Evolutionary conservation across 441 rosid genomes (phyloP).

Genomic region (Gossypium davidsonii): DNA sequence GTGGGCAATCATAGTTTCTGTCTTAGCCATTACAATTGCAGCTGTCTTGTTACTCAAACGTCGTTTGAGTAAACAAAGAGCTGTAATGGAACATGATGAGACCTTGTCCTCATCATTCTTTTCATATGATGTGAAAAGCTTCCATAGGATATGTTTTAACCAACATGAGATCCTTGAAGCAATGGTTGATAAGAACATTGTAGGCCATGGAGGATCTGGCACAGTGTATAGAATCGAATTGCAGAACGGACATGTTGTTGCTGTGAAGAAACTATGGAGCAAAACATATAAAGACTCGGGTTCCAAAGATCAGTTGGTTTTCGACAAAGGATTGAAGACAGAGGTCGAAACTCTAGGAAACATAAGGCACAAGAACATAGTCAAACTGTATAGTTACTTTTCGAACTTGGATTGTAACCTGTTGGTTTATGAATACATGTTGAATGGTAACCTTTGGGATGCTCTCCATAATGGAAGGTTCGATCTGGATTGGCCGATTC

Average conservation of each 20-base stretch:
- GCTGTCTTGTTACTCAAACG: constrained; percentile 56
- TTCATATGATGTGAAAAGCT: constrained; percentile 71
- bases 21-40: constrained; percentile 46
- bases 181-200: constrained; percentile 72
- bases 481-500: constrained; percentile 67
- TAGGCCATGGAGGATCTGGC: constrained; percentile 90
- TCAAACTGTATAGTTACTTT: constrained; percentile 69
- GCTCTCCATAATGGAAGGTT: constrained; percentile 64
- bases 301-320: constrained; percentile 38
- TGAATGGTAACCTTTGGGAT: constrained; percentile 84
- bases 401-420: constrained; percentile 62
- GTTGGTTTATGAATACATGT: constrained; percentile 86
- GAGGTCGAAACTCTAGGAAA: constrained; percentile 86
- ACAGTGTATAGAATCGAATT: constrained; percentile 66
- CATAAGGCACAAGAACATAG: constrained; percentile 85
- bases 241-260: constrained; percentile 61
- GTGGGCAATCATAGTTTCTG: constrained; percentile 58
- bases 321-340: constrained; percentile 61
- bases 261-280: constrained; percentile 84
- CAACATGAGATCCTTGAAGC: constrained; percentile 68
- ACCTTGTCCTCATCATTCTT: constrained; percentile 58
- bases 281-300: constrained; percentile 45
- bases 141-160: constrained; percentile 69
- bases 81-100: constrained; percentile 54
- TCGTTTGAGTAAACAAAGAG: constrained; percentile 40